Base-by-base conservation (phyloP, 2,329 filamentous ascomycete species). In the Zarea fungicola region DNA sequence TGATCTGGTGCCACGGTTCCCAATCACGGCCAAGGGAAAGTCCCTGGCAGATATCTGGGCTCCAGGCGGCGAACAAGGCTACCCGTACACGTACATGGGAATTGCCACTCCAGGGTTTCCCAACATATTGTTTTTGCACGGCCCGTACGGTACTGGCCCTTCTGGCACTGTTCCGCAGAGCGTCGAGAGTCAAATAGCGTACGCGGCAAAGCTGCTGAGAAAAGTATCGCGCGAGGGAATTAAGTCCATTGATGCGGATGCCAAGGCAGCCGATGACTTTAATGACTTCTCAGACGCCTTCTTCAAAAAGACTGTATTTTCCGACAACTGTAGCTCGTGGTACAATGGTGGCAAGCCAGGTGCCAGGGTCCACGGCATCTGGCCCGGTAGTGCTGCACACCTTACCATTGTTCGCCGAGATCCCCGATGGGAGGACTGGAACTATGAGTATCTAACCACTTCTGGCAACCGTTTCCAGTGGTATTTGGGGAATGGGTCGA, bases 261-360 rank as follows among this genome's bases (percentile, higher is more conserved):
- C 73, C 40, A 67, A 70, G 25, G 85, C 85, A 0, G 68, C 84
- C 0, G 82, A 86, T 34, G 83, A 87, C 56, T 85, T 84, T 53
- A 65, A 79, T 10, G 73, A 76, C 45, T 84, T 83, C 62, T 71
- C 69, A 22, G 74, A 81, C 54, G 72, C 74, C 0, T 81, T 80
- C 59, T 81, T 80, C 56, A 62, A 66, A 0, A 72, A 64, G 19
- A 81, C 77, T 0, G 77, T 81, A 2, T 63, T 84, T 49, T 72
- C 74, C 0, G 80, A 84, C 45, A 77, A 79, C 49, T 89, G 85
- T 61, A 81, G 77, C 34, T 84, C 80, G 0, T 89, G 85, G 85
- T 85, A 85, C 51, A 89, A 89, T 52, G 81, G 84, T 11, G 81
- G 80, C 0, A 66, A 67, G 6, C 76, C 83, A 0, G 84, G 83